Evolutionary conservation across 1,284 basidiomycete genomes (phyloP).

Genomic region (Apiotrichum porosum): DNA sequence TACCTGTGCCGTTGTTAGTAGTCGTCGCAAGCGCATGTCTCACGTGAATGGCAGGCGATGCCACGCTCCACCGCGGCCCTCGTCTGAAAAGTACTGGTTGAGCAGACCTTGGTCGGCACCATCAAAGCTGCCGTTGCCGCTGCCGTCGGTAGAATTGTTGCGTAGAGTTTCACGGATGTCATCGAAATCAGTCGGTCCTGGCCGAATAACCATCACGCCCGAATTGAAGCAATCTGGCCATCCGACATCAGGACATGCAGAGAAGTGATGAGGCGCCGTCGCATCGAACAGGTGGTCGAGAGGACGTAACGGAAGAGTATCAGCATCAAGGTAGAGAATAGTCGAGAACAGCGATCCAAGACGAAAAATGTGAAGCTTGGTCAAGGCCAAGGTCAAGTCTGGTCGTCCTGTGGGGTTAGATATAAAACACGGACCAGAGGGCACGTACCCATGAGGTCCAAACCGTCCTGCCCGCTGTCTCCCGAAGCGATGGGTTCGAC

Average conservation of each 20-base stretch:
- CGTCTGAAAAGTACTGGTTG: constrained; percentile 74
- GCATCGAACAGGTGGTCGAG: constrained; percentile 81
- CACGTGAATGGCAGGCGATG: constrained; percentile 80
- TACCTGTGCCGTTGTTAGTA: constrained; percentile 53
- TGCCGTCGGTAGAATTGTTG: neutral
- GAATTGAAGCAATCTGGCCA: constrained; percentile 99
- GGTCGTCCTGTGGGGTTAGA: constrained; percentile 70
- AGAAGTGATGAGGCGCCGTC: constrained; percentile 48
- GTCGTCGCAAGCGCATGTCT: constrained; percentile 16
- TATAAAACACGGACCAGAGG: neutral
- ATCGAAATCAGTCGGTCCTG: constrained; percentile 74
- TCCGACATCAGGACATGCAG: constrained; percentile 90
- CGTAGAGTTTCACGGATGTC: constrained; percentile 53
- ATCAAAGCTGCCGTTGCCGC: constrained; percentile 79
- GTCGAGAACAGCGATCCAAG: constrained; percentile 74
- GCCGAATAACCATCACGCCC: constrained; percentile 82
- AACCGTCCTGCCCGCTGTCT: constrained; percentile 56
- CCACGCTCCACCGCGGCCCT: constrained; percentile 69
- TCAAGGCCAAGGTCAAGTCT: constrained; percentile 85
- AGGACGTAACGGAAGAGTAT: constrained; percentile 82
- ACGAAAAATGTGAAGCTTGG: constrained; percentile 92
- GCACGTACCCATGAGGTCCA: constrained; percentile 75
- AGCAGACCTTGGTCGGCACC: constrained; percentile 94
- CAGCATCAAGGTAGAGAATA: constrained; percentile 92
- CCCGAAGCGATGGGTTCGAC: constrained; percentile 72